A percentile compares a stretch with the other conserved stretches of the same genome.
Evolutionary conservation across 2,329 filamentous ascomycete genomes (phyloP).

Genomic region (Penicillium sp.): DNA sequence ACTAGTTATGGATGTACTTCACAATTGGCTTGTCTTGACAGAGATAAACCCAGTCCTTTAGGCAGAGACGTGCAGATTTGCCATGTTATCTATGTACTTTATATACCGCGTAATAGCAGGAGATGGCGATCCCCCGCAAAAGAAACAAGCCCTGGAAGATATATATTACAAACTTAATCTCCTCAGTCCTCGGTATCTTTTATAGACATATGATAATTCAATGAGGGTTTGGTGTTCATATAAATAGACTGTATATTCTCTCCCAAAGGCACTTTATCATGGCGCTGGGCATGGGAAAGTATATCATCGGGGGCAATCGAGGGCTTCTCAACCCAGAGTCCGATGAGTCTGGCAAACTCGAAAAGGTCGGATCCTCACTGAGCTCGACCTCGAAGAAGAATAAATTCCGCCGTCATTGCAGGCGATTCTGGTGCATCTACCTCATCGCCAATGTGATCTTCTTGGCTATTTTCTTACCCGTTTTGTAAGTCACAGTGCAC

Average conservation of each 20-base stretch:
- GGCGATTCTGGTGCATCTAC: constrained; percentile 47
- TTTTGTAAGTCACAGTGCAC: constrained; percentile 39
- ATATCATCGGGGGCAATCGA: constrained; percentile 13
- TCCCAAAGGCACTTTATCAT: not conserved
- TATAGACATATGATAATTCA: not conserved
- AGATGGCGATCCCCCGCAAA: constrained; percentile 1
- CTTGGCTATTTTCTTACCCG: constrained; percentile 45
- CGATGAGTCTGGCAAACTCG: constrained; percentile 3
- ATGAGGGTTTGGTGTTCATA: not conserved
- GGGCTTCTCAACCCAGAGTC: constrained; percentile 10
- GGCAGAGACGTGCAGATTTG: not conserved
- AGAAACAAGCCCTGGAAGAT: not conserved
- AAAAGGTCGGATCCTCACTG: constrained; percentile 12
- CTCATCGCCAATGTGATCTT: constrained; percentile 41
- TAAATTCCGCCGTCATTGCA: constrained; percentile 42
- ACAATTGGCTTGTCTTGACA: not conserved
- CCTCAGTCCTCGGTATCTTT: not conserved
- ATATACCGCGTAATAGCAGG: not conserved
- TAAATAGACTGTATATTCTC: not conserved
- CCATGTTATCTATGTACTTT: not conserved
- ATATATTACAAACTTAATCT: not conserved
- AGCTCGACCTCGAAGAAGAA: constrained; percentile 18
- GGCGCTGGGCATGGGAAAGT: constrained; percentile 3
- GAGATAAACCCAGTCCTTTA: not conserved
- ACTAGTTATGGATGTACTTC: not conserved